Evolutionary conservation across 2,329 filamentous ascomycete species (phyloP).

Genomic region (Periconia sp.): DNA sequence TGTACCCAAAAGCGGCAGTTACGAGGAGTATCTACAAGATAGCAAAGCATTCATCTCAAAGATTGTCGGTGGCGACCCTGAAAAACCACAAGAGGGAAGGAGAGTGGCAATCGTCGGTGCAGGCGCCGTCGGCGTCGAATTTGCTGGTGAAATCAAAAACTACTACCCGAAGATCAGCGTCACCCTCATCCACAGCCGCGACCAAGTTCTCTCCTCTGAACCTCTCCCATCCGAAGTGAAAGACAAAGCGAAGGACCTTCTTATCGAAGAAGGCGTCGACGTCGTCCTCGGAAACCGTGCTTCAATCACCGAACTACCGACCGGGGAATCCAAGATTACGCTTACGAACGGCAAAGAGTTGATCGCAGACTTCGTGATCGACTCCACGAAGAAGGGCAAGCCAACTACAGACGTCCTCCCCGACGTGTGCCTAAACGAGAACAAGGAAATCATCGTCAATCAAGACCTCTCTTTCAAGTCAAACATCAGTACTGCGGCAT

Average conservation of each 20-base stretch:
- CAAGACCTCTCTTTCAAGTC: constrained; percentile 62
- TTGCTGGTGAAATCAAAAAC: constrained; percentile 78
- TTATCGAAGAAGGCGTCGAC: constrained; percentile 69
- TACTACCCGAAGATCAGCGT: constrained; percentile 69
- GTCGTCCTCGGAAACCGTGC: constrained; percentile 68
- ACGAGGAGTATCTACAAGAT: constrained; percentile 69
- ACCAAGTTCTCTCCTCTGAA: constrained; percentile 74
- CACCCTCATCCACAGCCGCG: constrained; percentile 76
- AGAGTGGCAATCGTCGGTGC: constrained; percentile 78
- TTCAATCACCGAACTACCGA: constrained; percentile 40
- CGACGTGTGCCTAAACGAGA: constrained; percentile 61
- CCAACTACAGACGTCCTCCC: constrained; percentile 71
- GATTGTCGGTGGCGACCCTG: constrained; percentile 37
- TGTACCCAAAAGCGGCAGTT: constrained; percentile 69
- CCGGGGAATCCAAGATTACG: constrained; percentile 50
- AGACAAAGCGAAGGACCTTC: constrained; percentile 63
- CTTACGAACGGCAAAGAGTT: constrained; percentile 55
- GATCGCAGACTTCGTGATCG: constrained; percentile 69
- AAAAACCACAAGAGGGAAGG: constrained; percentile 29
- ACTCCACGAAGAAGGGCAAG: constrained; percentile 68
- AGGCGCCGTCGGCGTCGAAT: constrained; percentile 80
- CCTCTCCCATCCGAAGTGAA: constrained; percentile 73
- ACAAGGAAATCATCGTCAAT: constrained; percentile 69
- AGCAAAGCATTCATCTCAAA: constrained; percentile 64
- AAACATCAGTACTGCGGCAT: constrained; percentile 61